These are phyloP conservation scores for Serendipita sp. DNA, from an alignment of 768 basidiomycete species.

Conservation along the genomic window DNA sequence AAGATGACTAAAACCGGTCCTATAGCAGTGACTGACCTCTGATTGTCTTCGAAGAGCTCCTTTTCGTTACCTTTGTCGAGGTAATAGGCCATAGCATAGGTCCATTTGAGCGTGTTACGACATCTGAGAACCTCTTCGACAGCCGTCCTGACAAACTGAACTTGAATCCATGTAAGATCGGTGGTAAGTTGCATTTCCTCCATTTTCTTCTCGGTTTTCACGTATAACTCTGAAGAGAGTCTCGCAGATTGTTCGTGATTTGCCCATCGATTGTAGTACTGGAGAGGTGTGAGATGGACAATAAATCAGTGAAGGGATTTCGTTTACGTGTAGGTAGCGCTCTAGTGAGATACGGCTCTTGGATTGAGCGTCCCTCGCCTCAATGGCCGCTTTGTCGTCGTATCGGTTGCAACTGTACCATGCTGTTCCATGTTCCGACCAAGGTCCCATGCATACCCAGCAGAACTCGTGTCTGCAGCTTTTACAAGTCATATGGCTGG, in stretches of 20 bases:
- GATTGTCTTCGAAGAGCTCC: slow-evolving; percentile 94
- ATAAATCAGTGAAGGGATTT: neutral
- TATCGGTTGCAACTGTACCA: slow-evolving; percentile 99
- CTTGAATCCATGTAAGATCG: slow-evolving; percentile 93
- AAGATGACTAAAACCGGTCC: neutral
- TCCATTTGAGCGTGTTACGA: slow-evolving; percentile 96
- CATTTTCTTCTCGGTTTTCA: slow-evolving; percentile 99
- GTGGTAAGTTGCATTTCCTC: slow-evolving; percentile 96
- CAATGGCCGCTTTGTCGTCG: slow-evolving; percentile 78
- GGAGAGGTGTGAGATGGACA: neutral
- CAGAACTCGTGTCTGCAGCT: slow-evolving; percentile 98
- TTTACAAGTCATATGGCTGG: slow-evolving; percentile 99
- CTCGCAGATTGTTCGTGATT: slow-evolving; percentile 99
- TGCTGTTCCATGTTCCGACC: slow-evolving; percentile 91
- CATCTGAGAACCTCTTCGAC: slow-evolving; percentile 84
- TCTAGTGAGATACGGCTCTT: slow-evolving; percentile 81
- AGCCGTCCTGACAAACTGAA: slow-evolving; percentile 97
- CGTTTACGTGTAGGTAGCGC: slow-evolving; percentile 83
- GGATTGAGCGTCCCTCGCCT: slow-evolving; percentile 85
- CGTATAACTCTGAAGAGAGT: slow-evolving; percentile 80
- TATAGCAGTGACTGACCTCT: slow-evolving; percentile 37
- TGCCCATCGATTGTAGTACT: slow-evolving; percentile 99
- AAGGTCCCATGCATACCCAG: slow-evolving; percentile 99
- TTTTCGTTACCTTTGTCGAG: slow-evolving; percentile 82
- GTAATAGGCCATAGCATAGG: slow-evolving; percentile 98